phyloP scores from a whole-genome alignment of 805 yeast genomes.

The Wickerhamomyces bisporus region DNA sequence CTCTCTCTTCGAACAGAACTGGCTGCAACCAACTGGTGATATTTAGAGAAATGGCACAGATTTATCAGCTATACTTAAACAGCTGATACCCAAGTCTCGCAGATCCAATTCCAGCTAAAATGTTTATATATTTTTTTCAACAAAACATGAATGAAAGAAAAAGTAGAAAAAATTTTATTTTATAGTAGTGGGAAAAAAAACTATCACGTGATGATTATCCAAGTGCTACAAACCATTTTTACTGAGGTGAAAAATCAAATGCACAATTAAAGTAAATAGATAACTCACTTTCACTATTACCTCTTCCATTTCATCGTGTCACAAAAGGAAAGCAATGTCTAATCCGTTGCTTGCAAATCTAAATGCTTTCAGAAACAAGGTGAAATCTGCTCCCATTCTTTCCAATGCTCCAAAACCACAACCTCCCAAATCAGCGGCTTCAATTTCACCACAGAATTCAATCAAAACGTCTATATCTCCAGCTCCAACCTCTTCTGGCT shows the following conservation, averaged over 20 bases:
- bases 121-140: not conserved
- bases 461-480: constrained; percentile 9
- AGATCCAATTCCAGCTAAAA: not conserved
- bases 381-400: constrained; percentile 53
- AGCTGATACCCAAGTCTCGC: not conserved
- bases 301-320: too few relatives aligned
- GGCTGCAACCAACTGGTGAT: not conserved
- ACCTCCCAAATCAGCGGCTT: constrained; percentile 3
- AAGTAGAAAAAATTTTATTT: not conserved
- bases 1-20: constrained; percentile 1
- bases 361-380: constrained; percentile 58
- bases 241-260: too few relatives aligned
- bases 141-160: not conserved
- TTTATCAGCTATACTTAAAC: too few relatives aligned
- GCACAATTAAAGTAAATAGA: too few relatives aligned
- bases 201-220: not conserved
- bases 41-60: not conserved
- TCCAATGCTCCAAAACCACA: constrained; percentile 30
- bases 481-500: constrained; percentile 12
- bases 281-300: too few relatives aligned
- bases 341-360: constrained; percentile 49
- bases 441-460: constrained; percentile 6
- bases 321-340: too few relatives aligned
- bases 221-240: too few relatives aligned
- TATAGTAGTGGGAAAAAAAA: not conserved